A percentile compares a stretch with the other conserved stretches of the same genome.
Conservation (phyloP, 2,329 filamentous ascomycete genomes). For the Ophiostoma ulmi region DNA sequence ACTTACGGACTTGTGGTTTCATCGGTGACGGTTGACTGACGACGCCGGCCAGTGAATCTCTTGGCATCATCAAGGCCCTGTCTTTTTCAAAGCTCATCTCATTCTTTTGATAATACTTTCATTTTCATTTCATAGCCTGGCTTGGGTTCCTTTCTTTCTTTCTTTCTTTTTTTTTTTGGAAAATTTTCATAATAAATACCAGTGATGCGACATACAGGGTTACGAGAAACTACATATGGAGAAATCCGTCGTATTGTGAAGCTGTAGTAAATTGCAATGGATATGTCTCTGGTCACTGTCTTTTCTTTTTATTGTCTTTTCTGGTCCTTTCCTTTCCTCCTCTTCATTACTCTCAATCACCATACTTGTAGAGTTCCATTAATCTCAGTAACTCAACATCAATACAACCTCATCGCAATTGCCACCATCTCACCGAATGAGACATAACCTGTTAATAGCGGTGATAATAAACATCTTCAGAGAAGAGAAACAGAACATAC, state of each 20-base stretch:
- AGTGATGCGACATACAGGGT: background rate
- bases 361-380: background rate
- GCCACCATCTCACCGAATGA: background rate
- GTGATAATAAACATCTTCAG: background rate
- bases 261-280: background rate
- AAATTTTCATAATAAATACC: background rate
- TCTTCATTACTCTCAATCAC: background rate
- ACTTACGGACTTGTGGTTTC: background rate
- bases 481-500: conserved; percentile 2
- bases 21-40: conserved; percentile 12
- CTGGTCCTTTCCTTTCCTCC: background rate
- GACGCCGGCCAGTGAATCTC: conserved; percentile 1
- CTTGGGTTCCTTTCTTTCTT: background rate
- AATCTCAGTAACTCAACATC: background rate
- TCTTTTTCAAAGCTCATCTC: background rate
- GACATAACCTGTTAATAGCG: background rate
- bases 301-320: background rate
- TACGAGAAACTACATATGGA: background rate
- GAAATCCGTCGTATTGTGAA: background rate
- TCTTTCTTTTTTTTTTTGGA: background rate
- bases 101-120: background rate
- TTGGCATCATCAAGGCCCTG: background rate
- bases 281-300: background rate
- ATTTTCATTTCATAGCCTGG: background rate
- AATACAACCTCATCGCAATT: background rate